Base-by-base conservation (phyloP, 2,329 filamentous ascomycete species). In the Sporothrix luriei region DNA sequence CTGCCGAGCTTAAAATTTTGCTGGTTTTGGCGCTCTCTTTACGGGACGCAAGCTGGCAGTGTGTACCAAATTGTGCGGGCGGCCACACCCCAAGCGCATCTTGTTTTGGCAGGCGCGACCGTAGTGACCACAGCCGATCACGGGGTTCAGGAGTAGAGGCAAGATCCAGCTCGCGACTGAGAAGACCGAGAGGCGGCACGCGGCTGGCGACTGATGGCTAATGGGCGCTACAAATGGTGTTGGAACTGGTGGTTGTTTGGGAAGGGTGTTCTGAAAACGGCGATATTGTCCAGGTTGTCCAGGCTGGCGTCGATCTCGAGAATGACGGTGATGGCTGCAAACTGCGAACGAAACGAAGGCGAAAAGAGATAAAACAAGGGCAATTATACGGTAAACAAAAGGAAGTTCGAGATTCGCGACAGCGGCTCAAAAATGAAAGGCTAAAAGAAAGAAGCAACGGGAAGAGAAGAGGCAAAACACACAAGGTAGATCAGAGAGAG, bases 371-470 rank as follows among this genome's bases (percentile, higher is more conserved):
- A 43, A 61, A 4, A 61, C 43, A 21, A 24, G n/a, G 48, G 4
- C 19, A 54, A 5, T 2, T 29, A 21, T 40, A 16, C 3, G 4
- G 14, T 24, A 14, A 19, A 61, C n/a, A 43, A 61, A n/a, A 46
- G 24, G 21, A 13, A 40, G 29, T 21, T 19, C 7, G 24, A 49
- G 24, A 49, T 64, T 29, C 26, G 61, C 46, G 61, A 64, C 46
- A 19, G 43, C 61, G 43, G 61, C 61, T 64, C 61, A 49, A 49
- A 46, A n/a, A 48, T 62, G 43, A 64, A 48, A 33, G 61, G 61
- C 21, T 49, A 64, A 64, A 33, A 33, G 26, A 21, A 33, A 64
- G 26, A n/a, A 11, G 61, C 14, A 49, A 21, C 61, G 43, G 61
- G 43, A 64, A 33, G 54, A 13, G 26, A 21, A 24, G 43, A 49